phyloP scores from a whole-genome alignment of 768 basidiomycete species.

The Serendipita sp. region DNA sequence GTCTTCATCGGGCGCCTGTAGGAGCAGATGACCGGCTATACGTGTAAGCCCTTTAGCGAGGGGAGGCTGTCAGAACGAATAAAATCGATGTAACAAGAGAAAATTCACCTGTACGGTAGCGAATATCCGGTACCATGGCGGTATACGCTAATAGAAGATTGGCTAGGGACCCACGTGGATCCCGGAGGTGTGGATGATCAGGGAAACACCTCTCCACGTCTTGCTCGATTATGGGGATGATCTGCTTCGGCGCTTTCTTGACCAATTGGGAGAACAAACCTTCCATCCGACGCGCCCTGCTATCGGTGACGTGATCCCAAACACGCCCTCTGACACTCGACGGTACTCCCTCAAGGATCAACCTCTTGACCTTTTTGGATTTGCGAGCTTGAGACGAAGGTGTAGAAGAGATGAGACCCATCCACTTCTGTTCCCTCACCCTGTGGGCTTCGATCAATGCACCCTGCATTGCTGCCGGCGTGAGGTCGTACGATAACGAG shows the following conservation, averaged over 20 bases:
- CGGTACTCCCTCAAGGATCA: conserved; percentile 63
- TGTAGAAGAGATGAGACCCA: conserved; percentile 29
- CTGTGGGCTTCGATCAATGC: conserved; percentile 42
- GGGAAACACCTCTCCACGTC: conserved; percentile 38
- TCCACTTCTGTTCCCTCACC: conserved; percentile 61
- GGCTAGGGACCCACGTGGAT: conserved; percentile 34
- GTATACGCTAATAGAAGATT: conserved; percentile 56
- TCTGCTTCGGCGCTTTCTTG: conserved; percentile 37
- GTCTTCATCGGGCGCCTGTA: conserved; percentile 72
- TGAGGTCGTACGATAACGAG: background rate
- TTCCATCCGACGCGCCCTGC: conserved; percentile 51
- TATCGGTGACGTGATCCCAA: conserved; percentile 69
- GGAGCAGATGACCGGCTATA: conserved; percentile 54
- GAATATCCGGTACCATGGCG: conserved; percentile 72
- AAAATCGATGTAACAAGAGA: background rate
- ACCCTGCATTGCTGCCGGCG: background rate
- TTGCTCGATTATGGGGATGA: conserved; percentile 37
- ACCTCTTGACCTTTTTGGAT: conserved; percentile 61
- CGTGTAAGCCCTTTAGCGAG: conserved; percentile 40
- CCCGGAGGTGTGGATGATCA: conserved; percentile 43
- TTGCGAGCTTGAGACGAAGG: conserved; percentile 51
- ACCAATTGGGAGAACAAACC: conserved; percentile 52
- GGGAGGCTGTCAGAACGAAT: background rate
- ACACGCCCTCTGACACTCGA: conserved; percentile 72
- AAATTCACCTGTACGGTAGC: conserved; percentile 42